Evolutionary conservation across 192 early-diverging fungal genomes (phyloP), one percentile per base, ranked within the genome.

Genomic region (Paraglomus occultum): DNA sequence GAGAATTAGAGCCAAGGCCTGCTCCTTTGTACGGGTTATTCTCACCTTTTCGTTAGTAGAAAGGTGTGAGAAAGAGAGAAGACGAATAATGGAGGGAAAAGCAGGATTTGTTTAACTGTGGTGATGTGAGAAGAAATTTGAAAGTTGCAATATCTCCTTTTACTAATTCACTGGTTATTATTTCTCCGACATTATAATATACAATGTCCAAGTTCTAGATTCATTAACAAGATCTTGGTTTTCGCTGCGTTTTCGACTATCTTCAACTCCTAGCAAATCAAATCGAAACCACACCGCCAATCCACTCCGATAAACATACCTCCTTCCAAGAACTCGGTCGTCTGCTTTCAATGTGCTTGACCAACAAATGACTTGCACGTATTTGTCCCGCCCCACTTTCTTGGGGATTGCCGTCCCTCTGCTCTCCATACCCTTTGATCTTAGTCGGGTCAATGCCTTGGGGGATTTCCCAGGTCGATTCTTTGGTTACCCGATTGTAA

Each of bases 1-100:
- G 6, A 77, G 66, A 22, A 98, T 78, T 40, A 86, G 88, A 44
- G 85, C 79, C 1, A 85, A 58, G 0, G 97, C 97, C 64, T 98
- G 94, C 64, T 95, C 90, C 70, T 91, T 93, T n/a, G 93, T 86
- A 10, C 93, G 85, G 0, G 93, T 94, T 53, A 99, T 96, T n/a
- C 82, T 84, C 46, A 83, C 83, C 88, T 93, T 63, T 31, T 50
- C 7, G 46, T 31, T 8, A n/a, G 18, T 12, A 42, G 20, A 74
- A 72, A 70, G 69, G 60, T 31, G 17, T 22, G 47, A 43, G 5
- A 18, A 31, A 12, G 14, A n/a, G 44, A 49, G 46, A 18, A 51
- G 8, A 46, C 11, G 15, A 23, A 51, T 8, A 59, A 46, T 62
- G 31, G 48, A 63, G 22, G 22, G n/a, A 74, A 49, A 46, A 15